Evolutionary conservation across 176 grass and related monocot species (phyloP).

Genomic region (Phoenix roebelenii): DNA sequence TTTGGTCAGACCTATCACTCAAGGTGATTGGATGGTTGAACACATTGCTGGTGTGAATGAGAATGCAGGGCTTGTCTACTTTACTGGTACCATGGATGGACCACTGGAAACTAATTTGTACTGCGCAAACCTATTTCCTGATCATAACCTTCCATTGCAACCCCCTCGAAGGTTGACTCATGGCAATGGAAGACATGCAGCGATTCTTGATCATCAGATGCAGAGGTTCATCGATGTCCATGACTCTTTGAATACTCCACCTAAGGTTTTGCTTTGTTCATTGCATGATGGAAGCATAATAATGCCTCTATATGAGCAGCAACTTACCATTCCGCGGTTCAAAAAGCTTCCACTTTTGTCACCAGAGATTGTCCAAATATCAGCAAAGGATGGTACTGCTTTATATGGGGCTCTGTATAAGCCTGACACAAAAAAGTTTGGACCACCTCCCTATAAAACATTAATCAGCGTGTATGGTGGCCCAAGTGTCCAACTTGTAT

Average conservation of each 20-base stretch:
- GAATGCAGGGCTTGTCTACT: constrained; percentile 77
- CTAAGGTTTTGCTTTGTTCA: constrained; percentile 67
- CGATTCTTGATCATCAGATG: constrained; percentile 92
- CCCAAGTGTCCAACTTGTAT: constrained; percentile 80
- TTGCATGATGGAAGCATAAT: constrained; percentile 83
- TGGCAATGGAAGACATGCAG: constrained; percentile 73
- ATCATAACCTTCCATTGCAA: constrained; percentile 63
- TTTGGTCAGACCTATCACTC: constrained; percentile 77
- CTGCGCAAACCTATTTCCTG: constrained; percentile 59
- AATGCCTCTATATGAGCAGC: constrained; percentile 77
- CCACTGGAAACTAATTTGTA: constrained; percentile 89
- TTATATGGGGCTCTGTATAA: constrained; percentile 83
- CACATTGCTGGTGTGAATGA: constrained; percentile 94
- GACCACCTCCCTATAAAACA: constrained; percentile 86
- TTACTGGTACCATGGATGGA: constrained; percentile 77
- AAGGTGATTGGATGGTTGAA: constrained; percentile 94
- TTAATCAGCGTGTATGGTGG: constrained; percentile 85
- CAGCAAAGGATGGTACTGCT: constrained; percentile 62
- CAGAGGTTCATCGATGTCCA: constrained; percentile 89
- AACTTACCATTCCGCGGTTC: constrained; percentile 42
- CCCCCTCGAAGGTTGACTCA: constrained; percentile 69
- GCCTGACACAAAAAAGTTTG: constrained; percentile 79
- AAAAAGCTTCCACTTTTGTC: constrained; percentile 61
- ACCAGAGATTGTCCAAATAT: constrained; percentile 78
- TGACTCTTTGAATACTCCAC: constrained; percentile 74